Evolutionary conservation across 176 grass and related monocot species (phyloP).

Genomic region (Juncus inflexus): DNA sequence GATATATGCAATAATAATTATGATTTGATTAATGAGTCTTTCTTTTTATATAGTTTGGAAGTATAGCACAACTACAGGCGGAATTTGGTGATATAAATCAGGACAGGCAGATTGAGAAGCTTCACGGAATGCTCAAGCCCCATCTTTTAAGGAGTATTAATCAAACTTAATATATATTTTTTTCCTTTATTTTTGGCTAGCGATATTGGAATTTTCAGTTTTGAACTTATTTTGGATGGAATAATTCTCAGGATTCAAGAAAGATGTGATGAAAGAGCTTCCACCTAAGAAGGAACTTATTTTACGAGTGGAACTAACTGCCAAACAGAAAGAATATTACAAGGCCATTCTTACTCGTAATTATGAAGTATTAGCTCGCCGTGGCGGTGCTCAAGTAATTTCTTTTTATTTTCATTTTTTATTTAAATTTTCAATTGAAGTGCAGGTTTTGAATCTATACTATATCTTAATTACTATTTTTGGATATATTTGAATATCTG

Average conservation of each 20-base stretch:
- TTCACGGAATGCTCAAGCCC: slow-evolving; percentile 90
- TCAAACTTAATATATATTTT: slow-evolving; percentile 21
- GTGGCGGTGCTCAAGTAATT: slow-evolving; percentile 77
- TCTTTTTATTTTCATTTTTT: slow-evolving; percentile 27
- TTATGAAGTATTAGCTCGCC: slow-evolving; percentile 82
- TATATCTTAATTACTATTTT: not conserved
- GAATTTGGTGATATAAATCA: slow-evolving; percentile 99
- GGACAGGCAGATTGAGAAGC: slow-evolving; percentile 92
- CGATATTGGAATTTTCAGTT: slow-evolving; percentile 28
- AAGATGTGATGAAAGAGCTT: slow-evolving; percentile 98
- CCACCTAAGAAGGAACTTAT: slow-evolving; percentile 99
- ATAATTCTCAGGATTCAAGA: slow-evolving; percentile 77
- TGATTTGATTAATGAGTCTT: not conserved
- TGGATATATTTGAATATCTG: slow-evolving; percentile 19
- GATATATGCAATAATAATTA: not conserved
- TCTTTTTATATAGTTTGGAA: slow-evolving; percentile 80
- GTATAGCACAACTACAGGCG: slow-evolving; percentile 88
- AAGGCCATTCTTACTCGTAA: slow-evolving; percentile 99
- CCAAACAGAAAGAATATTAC: slow-evolving; percentile 98
- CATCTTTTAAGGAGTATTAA: slow-evolving; percentile 83
- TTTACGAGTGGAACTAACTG: slow-evolving; percentile 89
- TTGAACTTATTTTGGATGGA: slow-evolving; percentile 25
- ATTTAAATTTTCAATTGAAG: slow-evolving; percentile 5
- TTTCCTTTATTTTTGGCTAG: slow-evolving; percentile 15
- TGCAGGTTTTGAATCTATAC: not conserved